Percentiles rank a stretch among this genome's conserved stretches.
Evolutionary conservation across 108 stramenopile genomes (phyloP).

Genomic region (Discostella stelligeroides): DNA sequence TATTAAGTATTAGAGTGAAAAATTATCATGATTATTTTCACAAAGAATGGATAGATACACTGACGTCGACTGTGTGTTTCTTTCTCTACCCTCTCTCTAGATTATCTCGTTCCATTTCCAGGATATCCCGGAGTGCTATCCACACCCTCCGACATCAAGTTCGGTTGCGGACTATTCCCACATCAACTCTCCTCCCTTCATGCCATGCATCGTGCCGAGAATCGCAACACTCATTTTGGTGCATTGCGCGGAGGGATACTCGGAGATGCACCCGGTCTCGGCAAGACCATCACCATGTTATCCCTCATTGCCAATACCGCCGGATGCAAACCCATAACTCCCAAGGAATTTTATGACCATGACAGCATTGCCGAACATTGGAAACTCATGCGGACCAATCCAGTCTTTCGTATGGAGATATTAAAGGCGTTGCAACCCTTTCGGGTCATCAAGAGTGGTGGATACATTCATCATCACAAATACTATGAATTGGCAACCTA

Average conservation of each 20-base stretch:
- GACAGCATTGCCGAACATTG: conserved; percentile 32
- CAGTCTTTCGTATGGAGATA: conserved; percentile 35
- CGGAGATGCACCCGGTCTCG: conserved; percentile 85
- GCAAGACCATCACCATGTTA: conserved; percentile 83
- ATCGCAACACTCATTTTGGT: conserved; percentile 37
- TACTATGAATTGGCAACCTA: conserved; percentile 12
- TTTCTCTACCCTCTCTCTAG: neutral
- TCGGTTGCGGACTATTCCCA: conserved; percentile 45
- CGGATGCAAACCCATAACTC: conserved; percentile 41
- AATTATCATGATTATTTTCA: too few relatives aligned
- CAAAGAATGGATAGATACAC: too few relatives aligned
- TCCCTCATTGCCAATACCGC: conserved; percentile 58
- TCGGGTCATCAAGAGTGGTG: conserved; percentile 15
- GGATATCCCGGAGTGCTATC: conserved; percentile 56
- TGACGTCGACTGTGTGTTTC: too few relatives aligned
- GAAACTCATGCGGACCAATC: conserved; percentile 36
- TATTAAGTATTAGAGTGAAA: too few relatives aligned
- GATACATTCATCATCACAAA: neutral
- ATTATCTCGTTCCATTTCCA: conserved; percentile 60
- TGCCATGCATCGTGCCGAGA: conserved; percentile 61
- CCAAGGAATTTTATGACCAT: conserved; percentile 55
- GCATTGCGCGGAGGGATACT: conserved; percentile 75
- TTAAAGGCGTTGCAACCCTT: conserved; percentile 34
- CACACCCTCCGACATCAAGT: conserved; percentile 14
- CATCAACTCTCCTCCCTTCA: conserved; percentile 59